Evolutionary conservation across 2,329 filamentous ascomycete genomes (phyloP).

Genomic region (Proliferodiscus dingleyae): DNA sequence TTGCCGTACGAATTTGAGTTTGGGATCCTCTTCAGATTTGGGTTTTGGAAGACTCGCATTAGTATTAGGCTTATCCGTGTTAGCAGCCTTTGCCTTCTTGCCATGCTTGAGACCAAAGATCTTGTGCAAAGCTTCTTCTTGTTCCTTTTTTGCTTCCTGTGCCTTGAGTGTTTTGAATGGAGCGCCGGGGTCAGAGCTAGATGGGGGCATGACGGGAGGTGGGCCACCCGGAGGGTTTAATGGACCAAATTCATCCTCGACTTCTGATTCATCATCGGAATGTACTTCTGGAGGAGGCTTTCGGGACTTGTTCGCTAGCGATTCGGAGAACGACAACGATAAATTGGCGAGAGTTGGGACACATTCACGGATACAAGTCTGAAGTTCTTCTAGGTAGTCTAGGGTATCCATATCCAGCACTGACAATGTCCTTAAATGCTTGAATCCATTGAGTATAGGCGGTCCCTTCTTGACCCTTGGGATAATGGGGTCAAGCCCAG

Average conservation of each 20-base stretch:
- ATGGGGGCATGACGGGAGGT: slow-evolving; percentile 16
- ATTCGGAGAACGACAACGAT: slow-evolving; percentile 53
- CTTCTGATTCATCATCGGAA: slow-evolving; percentile 45
- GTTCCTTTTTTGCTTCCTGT: slow-evolving; percentile 49
- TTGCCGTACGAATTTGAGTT: slow-evolving; percentile 34
- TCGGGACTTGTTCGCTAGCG: slow-evolving; percentile 43
- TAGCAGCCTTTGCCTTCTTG: slow-evolving; percentile 21
- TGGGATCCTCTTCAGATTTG: slow-evolving; percentile 29
- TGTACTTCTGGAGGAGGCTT: slow-evolving; percentile 38
- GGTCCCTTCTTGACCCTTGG: slow-evolving; percentile 27
- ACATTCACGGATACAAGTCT: slow-evolving; percentile 50
- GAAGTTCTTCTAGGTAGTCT: slow-evolving; percentile 51
- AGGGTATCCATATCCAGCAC: slow-evolving; percentile 58
- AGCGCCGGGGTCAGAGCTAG: slow-evolving; percentile 33
- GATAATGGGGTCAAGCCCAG: slow-evolving; percentile 5
- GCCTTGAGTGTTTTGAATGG: slow-evolving; percentile 44
- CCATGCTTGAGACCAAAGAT: slow-evolving; percentile 47
- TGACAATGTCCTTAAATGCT: slow-evolving; percentile 46
- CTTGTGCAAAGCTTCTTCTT: slow-evolving; percentile 48
- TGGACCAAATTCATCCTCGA: slow-evolving; percentile 51
- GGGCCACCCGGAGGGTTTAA: slow-evolving; percentile 30
- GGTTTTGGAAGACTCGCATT: slow-evolving; percentile 2
- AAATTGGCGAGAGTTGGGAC: slow-evolving; percentile 50
- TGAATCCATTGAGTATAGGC: slow-evolving; percentile 54
- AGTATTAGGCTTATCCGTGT: slow-evolving; percentile 1